Base-by-base conservation (phyloP, 208 protist genomes). In the Ichthyophonus hoferi region DNA sequence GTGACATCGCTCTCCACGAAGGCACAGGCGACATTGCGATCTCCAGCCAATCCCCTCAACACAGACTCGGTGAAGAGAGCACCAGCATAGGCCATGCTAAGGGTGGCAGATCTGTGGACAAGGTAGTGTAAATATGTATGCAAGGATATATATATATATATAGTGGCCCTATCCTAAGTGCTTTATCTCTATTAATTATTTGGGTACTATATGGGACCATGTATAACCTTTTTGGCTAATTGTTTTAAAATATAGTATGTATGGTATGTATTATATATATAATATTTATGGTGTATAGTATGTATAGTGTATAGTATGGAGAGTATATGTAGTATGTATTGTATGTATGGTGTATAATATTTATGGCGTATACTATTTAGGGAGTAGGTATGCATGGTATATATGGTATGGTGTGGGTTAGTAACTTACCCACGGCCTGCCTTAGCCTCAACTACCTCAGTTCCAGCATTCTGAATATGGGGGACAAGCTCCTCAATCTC, bases 401-500 rank as follows among this genome's bases (percentile, higher is more conserved):
- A 58, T 31, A 31, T 31, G 17, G 3, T 31, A 58, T 58, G 7
- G 3, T 81, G n/a, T 34, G 77, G 34, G 77, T 38, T 35, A 39
- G 12, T 17, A 39, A 85, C 81, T 42, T 85, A 85, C 81, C 81
- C 81, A 43, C 33, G 14, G 24, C 81, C 81, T n/a, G 81, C 81
- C 39, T 98, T 98, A 81, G 97, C 97, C 93, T 98, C 94, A 84
- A 98, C 97, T 42, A 98, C 97, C 92, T 98, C 97, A 41, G 95
- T 96, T 35, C 97, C 97, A 38, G 95, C 97, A 41, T 97, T 94
- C 78, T 90, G 96, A 84, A 98, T 96, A 89, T 96, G 96, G 58
- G 94, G 90, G 76, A 94, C 94, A 58, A 98, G 94, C 82, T 92
- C 89, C 38, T 94, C 92, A 40, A 96, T 88, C 79, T 91, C 89